Base-by-base conservation (phyloP, 78 protist species). In the Planoprotostelium fungivorum region DNA sequence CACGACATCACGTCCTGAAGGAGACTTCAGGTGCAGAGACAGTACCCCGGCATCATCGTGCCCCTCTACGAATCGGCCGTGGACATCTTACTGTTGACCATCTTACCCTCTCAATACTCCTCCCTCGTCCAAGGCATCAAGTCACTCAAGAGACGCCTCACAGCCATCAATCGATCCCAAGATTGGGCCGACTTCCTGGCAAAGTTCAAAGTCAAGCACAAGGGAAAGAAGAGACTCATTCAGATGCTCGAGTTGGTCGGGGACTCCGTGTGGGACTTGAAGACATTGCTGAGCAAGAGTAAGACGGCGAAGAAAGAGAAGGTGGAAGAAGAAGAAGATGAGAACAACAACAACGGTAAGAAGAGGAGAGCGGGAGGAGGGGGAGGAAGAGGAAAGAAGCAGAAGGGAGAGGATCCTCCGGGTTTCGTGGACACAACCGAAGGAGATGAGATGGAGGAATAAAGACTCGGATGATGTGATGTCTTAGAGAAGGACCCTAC, bases 31-130 rank as follows among this genome's bases (percentile, higher is more conserved):
- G 84, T 90, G 0, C 95, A 93, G 84, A 93, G 86, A 37, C 29
- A 91, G 36, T 90, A 39, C 84, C 95, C 95, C 87, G 38, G 9
- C 1, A 39, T 87, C 36, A 93, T 93, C 37, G 36, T 34, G 29
- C 87, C 87, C 0, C 89, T 90, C 88, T 93, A 90, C 34, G 83
- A 38, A 29, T 35, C 23, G 28, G 93, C 95, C 37, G 37, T 63
- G 0, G 95, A 93, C 31, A 90, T 90, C 86, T n/a, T 93, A 34
- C 38, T 93, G 37, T 88, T 93, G 35, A 93, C 84, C 87, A 90
- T 93, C 63, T 37, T 93, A 9, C 95, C 38, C 35, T 38, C 86
- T 28, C 95, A 93, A 90, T 93, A 93, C 34, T 90, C 94, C 88
- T 34, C 86, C 0, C 73, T 93, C 31, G 83, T 90, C 51, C 73